Conservation (phyloP, 2,329 filamentous ascomycete genomes). For the Penicillium sp. region DNA sequence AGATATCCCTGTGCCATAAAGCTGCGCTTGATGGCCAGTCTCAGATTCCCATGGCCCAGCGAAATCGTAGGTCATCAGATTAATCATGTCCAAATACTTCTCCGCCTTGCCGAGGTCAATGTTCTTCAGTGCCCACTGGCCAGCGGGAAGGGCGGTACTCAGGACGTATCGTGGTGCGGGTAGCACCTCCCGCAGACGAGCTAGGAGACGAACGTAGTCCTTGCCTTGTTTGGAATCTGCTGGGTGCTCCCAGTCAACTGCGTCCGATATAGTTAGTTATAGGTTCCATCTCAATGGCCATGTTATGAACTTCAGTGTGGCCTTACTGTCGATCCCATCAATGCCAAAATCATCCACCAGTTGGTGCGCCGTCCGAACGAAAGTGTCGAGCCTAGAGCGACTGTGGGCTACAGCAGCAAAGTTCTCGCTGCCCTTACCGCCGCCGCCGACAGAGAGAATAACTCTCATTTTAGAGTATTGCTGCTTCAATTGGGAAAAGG, state of each 20-base stretch:
- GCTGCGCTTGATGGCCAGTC: constrained; percentile 71
- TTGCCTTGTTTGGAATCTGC: constrained; percentile 61
- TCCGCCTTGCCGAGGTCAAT: constrained; percentile 64
- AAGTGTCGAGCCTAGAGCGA: constrained; percentile 60
- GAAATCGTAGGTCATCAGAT: constrained; percentile 79
- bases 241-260: constrained; percentile 80
- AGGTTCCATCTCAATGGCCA: not conserved
- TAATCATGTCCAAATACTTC: constrained; percentile 68
- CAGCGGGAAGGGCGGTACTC: constrained; percentile 68
- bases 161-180: constrained; percentile 65
- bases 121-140: constrained; percentile 61
- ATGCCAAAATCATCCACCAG: constrained; percentile 68
- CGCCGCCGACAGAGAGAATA: constrained; percentile 73
- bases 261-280: not conserved
- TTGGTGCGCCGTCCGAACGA: constrained; percentile 63
- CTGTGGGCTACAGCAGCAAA: constrained; percentile 66
- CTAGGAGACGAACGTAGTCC: constrained; percentile 67
- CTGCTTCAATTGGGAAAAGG: constrained; percentile 68
- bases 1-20: constrained; percentile 59
- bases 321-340: constrained; percentile 72
- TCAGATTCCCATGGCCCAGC: constrained; percentile 65
- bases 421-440: constrained; percentile 57
- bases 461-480: constrained; percentile 67
- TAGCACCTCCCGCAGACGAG: constrained; percentile 63
- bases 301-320: not conserved